These are phyloP conservation scores for Leptoxyphium fumago DNA, from an alignment of 2,329 filamentous ascomycete species.

Conservation along the genomic window DNA sequence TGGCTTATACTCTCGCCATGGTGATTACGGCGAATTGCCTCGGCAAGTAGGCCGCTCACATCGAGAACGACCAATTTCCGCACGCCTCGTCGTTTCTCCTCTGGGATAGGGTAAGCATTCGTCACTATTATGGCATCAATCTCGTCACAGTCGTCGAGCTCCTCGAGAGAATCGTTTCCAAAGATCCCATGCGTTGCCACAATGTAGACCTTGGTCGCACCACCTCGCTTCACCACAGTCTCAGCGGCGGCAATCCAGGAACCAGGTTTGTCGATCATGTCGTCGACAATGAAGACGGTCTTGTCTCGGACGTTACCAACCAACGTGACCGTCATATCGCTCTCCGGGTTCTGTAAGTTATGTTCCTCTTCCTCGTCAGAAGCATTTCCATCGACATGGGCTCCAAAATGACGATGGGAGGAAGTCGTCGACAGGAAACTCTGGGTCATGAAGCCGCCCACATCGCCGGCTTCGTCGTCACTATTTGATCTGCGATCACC, in stretches of 20 bases:
- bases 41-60: constrained; percentile 71
- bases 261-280: constrained; percentile 96
- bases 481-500: constrained; percentile 25
- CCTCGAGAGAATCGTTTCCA: constrained; percentile 73
- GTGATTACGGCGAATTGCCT: constrained; percentile 90
- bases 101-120: constrained; percentile 86
- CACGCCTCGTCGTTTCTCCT: constrained; percentile 52
- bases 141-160: constrained; percentile 82
- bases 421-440: constrained; percentile 69
- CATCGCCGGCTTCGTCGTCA: constrained; percentile 24
- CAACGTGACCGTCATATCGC: constrained; percentile 94
- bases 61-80: constrained; percentile 83
- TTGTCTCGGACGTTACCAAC: constrained; percentile 84
- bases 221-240: constrained; percentile 84
- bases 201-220: constrained; percentile 88
- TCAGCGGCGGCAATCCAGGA: constrained; percentile 97
- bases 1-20: constrained; percentile 70
- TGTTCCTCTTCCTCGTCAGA: constrained; percentile 90
- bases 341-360: constrained; percentile 59
- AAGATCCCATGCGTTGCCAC: constrained; percentile 96
- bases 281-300: constrained; percentile 87
- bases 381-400: constrained; percentile 67
- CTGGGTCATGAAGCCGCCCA: constrained; percentile 79
- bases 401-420: constrained; percentile 54
- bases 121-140: constrained; percentile 92